phyloP scores from a whole-genome alignment of 2,329 filamentous ascomycete species.

The Trichoderma sp. region DNA sequence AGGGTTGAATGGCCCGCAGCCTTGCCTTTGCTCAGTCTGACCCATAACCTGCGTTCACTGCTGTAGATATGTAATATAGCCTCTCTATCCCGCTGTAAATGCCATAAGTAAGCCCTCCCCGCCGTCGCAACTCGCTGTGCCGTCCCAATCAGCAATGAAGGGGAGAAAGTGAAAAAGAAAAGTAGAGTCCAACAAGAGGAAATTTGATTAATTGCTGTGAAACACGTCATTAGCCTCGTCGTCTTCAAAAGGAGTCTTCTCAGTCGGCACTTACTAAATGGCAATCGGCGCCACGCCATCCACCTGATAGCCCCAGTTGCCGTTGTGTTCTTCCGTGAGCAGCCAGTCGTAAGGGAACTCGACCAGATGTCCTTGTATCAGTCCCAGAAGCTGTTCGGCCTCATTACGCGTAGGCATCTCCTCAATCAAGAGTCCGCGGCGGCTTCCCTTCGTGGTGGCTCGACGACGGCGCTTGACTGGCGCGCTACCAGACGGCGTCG shows the following conservation, averaged over 20 bases:
- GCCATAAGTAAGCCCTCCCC: background rate
- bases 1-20: background rate
- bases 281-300: constrained; percentile 94
- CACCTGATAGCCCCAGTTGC: constrained; percentile 96
- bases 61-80: background rate
- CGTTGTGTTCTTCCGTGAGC: constrained; percentile 83
- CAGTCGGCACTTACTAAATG: constrained; percentile 75
- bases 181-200: background rate
- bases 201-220: constrained; percentile 40
- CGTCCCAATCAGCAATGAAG: background rate
- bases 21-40: background rate
- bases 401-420: constrained; percentile 75
- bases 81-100: constrained; percentile 23
- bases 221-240: constrained; percentile 35
- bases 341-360: constrained; percentile 97
- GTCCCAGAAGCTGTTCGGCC: constrained; percentile 76
- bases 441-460: constrained; percentile 69
- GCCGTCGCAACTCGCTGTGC: background rate
- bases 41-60: background rate
- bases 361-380: constrained; percentile 87
- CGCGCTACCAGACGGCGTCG: constrained; percentile 41
- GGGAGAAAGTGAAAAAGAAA: background rate
- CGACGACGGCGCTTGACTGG: constrained; percentile 66
- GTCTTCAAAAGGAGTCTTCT: background rate
- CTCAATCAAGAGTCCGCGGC: constrained; percentile 67